These are phyloP conservation scores for Chrysoporthe austroafricana DNA, from an alignment of 2,329 filamentous ascomycete genomes.

Conservation along the genomic window DNA sequence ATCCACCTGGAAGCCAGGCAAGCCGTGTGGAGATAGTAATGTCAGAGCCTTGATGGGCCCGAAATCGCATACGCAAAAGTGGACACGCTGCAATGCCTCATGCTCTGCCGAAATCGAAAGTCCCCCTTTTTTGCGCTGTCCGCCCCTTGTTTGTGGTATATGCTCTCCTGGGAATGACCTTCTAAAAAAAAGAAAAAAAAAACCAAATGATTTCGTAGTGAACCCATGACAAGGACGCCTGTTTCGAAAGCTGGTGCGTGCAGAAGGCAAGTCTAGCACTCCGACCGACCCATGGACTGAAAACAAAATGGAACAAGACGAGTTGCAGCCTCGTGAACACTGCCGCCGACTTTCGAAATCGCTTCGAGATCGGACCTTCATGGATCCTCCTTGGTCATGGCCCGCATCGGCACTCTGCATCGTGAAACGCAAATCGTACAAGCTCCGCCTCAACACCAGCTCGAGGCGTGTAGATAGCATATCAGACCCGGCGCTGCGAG, in stretches of 20 bases:
- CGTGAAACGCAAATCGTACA: conserved; percentile 22
- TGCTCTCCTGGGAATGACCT: conserved; percentile 26
- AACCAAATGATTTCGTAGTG: conserved; percentile 16
- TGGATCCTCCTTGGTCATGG: not conserved
- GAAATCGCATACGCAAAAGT: conserved; percentile 8
- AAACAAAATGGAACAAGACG: not conserved
- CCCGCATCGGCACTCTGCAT: conserved; percentile 6
- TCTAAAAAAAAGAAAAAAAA: conserved; percentile 12
- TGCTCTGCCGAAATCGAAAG: conserved; percentile 17
- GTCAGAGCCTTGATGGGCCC: not conserved
- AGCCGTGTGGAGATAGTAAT: no score
- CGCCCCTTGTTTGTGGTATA: conserved; percentile 26
- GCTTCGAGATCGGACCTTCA: conserved; percentile 10
- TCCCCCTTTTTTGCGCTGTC: conserved; percentile 17
- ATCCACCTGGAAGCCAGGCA: not conserved
- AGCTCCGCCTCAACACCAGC: conserved; percentile 16
- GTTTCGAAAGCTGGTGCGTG: conserved; percentile 1
- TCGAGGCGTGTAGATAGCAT: conserved; percentile 26
- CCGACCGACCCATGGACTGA: not conserved
- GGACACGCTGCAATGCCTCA: conserved; percentile 23
- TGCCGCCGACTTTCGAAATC: conserved; percentile 7
- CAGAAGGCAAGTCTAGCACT: not conserved
- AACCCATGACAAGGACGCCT: conserved; percentile 7
- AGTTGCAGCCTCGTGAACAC: conserved; percentile 15
- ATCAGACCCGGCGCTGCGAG: conserved; percentile 19